These are phyloP conservation scores for Pestalotiopsis sp. DNA, from an alignment of 2,329 filamentous ascomycete genomes.

Conservation along the genomic window DNA sequence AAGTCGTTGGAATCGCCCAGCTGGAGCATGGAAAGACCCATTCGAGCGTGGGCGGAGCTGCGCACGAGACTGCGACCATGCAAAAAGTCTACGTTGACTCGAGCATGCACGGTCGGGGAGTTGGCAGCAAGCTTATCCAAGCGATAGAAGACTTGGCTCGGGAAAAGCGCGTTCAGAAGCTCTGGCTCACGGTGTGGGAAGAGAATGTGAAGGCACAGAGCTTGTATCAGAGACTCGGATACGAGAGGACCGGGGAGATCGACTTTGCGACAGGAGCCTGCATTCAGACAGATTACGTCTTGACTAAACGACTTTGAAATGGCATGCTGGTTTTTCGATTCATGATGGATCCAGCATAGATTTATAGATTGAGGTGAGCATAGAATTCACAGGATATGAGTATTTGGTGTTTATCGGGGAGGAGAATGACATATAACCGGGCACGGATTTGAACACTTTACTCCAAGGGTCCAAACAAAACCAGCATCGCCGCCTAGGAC, in stretches of 20 bases:
- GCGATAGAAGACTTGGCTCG: constrained; percentile 26
- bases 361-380: no score
- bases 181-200: constrained; percentile 34
- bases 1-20: constrained; percentile 28
- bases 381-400: no score
- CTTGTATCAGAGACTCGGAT: constrained; percentile 28
- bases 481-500: no score
- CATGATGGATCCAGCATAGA: no score
- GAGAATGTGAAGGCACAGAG: constrained; percentile 22
- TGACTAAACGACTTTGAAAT: constrained; percentile 10
- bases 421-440: no score
- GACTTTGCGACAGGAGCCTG: constrained; percentile 25
- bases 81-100: constrained; percentile 30
- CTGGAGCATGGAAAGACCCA: constrained; percentile 24
- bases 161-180: constrained; percentile 25
- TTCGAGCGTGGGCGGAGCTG: constrained; percentile 19
- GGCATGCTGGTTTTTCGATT: no score
- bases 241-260: constrained; percentile 21
- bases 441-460: no score
- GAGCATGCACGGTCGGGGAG: constrained; percentile 27
- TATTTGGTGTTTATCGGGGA: no score
- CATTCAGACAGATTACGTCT: constrained; percentile 28
- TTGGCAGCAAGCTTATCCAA: constrained; percentile 28
- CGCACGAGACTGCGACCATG: constrained; percentile 22
- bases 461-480: no score